phyloP scores from a whole-genome alignment of 1,139 yeast genomes.

The Saccharomyces hybrid region DNA sequence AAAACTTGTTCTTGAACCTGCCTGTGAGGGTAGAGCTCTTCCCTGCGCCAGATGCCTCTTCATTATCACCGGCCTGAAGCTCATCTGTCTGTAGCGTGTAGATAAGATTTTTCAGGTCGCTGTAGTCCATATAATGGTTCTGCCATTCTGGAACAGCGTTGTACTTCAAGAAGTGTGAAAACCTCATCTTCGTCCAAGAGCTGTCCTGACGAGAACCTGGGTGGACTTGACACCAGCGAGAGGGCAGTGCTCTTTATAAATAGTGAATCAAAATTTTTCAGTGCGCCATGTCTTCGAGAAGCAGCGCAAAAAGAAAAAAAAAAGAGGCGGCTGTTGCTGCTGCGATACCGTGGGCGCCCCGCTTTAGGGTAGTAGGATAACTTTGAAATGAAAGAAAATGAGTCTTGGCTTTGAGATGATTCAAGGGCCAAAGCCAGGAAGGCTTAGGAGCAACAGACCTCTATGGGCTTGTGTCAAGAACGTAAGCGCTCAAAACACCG shows the following conservation, averaged over 20 bases:
- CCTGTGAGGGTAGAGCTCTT: constrained; percentile 9
- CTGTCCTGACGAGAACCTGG: too few species aligned
- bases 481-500: too few species aligned
- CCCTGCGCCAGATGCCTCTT: constrained; percentile 4
- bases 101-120: constrained; percentile 54
- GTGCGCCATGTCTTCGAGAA: not conserved
- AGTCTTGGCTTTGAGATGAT: too few species aligned
- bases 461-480: too few species aligned
- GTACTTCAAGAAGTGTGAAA: constrained; percentile 63
- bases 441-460: too few species aligned
- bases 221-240: not conserved
- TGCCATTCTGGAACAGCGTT: constrained; percentile 78
- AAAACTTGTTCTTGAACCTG: constrained; percentile 16
- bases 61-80: constrained; percentile 31
- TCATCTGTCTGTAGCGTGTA: constrained; percentile 58
- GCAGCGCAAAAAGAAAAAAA: not conserved
- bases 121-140: constrained; percentile 58
- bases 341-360: not conserved
- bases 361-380: not conserved
- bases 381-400: not conserved
- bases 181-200: constrained; percentile 43
- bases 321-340: not conserved
- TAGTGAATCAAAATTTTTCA: not conserved
- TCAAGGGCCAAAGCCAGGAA: too few species aligned
- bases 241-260: not conserved